Evolutionary conservation across 352 stramenopile genomes (phyloP).

Genomic region (Globisporangium carolinianum): DNA sequence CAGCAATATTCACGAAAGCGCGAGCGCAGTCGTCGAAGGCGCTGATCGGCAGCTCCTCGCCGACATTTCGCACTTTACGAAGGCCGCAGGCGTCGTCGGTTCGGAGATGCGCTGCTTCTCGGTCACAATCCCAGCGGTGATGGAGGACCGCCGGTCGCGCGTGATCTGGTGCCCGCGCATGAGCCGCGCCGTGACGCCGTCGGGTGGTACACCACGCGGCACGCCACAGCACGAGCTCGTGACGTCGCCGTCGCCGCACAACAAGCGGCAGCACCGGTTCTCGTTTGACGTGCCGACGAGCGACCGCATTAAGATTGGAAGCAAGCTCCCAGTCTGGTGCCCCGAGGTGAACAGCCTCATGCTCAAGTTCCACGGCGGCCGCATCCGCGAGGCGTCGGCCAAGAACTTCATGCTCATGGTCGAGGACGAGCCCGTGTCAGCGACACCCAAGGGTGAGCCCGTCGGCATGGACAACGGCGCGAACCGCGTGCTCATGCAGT

Average conservation of each 20-base stretch:
- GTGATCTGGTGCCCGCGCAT: slow-evolving; percentile 80
- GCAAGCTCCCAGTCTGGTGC: slow-evolving; percentile 84
- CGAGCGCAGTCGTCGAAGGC: slow-evolving; percentile 25
- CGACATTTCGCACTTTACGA: slow-evolving; percentile 81
- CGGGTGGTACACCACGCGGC: slow-evolving; percentile 54
- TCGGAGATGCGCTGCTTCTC: slow-evolving; percentile 82
- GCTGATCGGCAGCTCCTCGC: slow-evolving; percentile 78
- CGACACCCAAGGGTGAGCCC: slow-evolving; percentile 8
- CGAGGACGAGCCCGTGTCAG: slow-evolving; percentile 47
- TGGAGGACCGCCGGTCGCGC: slow-evolving; percentile 70
- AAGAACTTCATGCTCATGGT: slow-evolving; percentile 90
- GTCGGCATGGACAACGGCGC: slow-evolving; percentile 24
- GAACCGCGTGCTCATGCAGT: slow-evolving; percentile 78
- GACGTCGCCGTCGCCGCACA: slow-evolving; percentile 69
- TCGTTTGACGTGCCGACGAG: slow-evolving; percentile 63
- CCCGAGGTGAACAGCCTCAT: slow-evolving; percentile 83
- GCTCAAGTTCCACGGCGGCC: slow-evolving; percentile 84
- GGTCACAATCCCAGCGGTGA: slow-evolving; percentile 74
- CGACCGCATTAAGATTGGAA: slow-evolving; percentile 75
- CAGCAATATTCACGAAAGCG: slow-evolving; percentile 60
- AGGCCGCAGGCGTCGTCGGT: slow-evolving; percentile 61
- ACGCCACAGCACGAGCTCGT: slow-evolving; percentile 40
- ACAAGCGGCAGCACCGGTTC: slow-evolving; percentile 60
- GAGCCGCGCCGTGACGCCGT: slow-evolving; percentile 53
- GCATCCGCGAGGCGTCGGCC: slow-evolving; percentile 79